Conservation (phyloP, 495 filamentous ascomycete species). For the Neurospora sp. region DNA sequence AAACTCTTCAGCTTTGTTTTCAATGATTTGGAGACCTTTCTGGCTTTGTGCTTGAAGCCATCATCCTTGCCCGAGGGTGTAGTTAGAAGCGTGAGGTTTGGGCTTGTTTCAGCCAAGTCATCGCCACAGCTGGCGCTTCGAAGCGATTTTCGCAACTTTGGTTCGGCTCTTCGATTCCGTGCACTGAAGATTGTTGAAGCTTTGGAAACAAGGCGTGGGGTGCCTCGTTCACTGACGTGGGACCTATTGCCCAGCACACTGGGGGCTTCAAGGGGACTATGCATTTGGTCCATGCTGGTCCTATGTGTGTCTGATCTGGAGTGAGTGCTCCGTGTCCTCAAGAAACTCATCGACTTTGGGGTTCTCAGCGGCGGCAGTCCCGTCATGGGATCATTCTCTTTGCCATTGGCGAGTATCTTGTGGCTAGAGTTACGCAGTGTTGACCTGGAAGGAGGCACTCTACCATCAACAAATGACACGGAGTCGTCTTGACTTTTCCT, state of each 20-base stretch:
- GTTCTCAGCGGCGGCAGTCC: conserved; percentile 19
- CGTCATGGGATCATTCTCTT: conserved; percentile 3
- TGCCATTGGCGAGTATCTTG: conserved; percentile 10
- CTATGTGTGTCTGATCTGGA: conserved; percentile 7
- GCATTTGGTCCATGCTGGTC: neutral
- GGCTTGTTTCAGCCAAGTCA: conserved; percentile 6
- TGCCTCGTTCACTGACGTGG: neutral
- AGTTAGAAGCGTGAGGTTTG: conserved; percentile 15
- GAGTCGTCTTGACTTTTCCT: conserved; percentile 6
- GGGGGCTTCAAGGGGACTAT: neutral
- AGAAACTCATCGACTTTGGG: conserved; percentile 55
- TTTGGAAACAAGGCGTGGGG: conserved; percentile 23
- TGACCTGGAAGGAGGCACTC: conserved; percentile 5
- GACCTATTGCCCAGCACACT: conserved; percentile 1
- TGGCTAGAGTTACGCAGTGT: conserved; percentile 4
- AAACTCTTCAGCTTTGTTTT: conserved; percentile 52
- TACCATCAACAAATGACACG: neutral
- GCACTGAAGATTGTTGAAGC: conserved; percentile 40
- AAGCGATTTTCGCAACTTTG: conserved; percentile 49
- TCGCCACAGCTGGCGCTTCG: conserved; percentile 35
- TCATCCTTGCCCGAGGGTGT: conserved; percentile 15
- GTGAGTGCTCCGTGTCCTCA: conserved; percentile 30
- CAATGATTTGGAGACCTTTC: conserved; percentile 50
- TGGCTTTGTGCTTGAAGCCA: conserved; percentile 41
- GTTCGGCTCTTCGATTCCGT: conserved; percentile 34